Evolutionary conservation across 495 filamentous ascomycete genomes (phyloP).

Genomic region (Annulohypoxylon maeteangense): DNA sequence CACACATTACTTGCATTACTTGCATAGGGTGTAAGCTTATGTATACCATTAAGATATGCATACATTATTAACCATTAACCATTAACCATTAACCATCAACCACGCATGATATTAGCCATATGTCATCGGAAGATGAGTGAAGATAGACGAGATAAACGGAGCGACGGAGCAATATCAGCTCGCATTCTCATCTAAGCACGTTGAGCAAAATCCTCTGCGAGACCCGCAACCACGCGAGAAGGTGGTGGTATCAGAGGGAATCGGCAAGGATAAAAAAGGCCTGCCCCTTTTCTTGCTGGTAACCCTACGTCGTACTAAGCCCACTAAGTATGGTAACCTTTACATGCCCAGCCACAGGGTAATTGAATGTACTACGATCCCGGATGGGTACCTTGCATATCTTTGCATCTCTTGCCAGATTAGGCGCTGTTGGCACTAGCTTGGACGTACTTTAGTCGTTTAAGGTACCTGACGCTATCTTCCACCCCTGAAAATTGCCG

Average conservation of each 20-base stretch:
- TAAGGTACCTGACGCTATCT: conserved; percentile 42
- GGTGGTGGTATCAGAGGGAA: conserved; percentile 23
- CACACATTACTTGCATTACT: not conserved
- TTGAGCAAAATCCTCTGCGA: conserved; percentile 24
- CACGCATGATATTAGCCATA: not conserved
- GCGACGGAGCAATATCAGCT: conserved; percentile 5
- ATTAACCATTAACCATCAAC: too few relatives aligned
- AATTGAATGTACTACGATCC: conserved; percentile 34
- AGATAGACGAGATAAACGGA: conserved; percentile 1
- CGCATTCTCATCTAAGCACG: not conserved
- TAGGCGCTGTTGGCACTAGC: not conserved
- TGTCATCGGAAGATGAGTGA: conserved; percentile 8
- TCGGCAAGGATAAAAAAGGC: conserved; percentile 28
- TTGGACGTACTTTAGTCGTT: conserved; percentile 32
- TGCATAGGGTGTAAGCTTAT: not conserved
- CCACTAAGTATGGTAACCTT: conserved; percentile 36
- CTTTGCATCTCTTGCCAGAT: conserved; percentile 17
- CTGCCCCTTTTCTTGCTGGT: conserved; percentile 38
- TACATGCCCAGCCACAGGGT: conserved; percentile 42
- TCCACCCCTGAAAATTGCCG: conserved; percentile 35
- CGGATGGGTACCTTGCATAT: conserved; percentile 29
- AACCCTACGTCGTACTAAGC: conserved; percentile 35
- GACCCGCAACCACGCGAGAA: conserved; percentile 41
- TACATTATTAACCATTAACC: not conserved
- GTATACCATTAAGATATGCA: not conserved